Evolutionary conservation across 192 early-diverging fungal species (phyloP), one percentile per base, ranked within the genome.

Genomic region (Coemansia sp.): DNA sequence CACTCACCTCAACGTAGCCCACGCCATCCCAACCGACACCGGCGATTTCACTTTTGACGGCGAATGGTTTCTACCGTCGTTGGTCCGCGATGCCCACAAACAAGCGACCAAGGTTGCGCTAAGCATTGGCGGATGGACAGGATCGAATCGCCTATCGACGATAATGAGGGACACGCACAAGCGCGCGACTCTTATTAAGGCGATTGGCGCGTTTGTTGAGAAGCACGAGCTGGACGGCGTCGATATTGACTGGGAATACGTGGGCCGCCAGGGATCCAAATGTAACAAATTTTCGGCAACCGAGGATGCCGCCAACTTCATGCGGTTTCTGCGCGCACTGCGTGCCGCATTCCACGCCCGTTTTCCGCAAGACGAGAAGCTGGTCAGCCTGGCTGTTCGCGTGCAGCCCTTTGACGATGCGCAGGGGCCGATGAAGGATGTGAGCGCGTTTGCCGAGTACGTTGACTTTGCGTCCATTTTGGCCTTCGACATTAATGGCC

Each of bases 91-190:
- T 1, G 83, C 85, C 11, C 85, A 77, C 41, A 60, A 46, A 12
- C 60, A 53, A 15, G 53, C 72, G 7, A 82, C 76, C 66, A 86
- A 85, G 37, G 67, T 91, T 12, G 57, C 86, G 14, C 43, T 91
- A 12, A 80, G 84, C 7, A 77, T 90, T 21, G 90, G 90, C 53
- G 90, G 90, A 17, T 91, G 90, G 90, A 89, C 85, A 12, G 88
- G 90, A 15, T 88, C 87, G 1, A 83, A 88, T 64, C 72, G 72
- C 12, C 79, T 90, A 53, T 86, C 83, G 10, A 53, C 75, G 1
- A 83, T 90, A 59, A 81, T 81, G 46, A 69, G 76, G n/a, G 72
- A 72, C 22, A 14, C 68, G 7, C 72, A 64, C 17, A 74, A 75
- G 38, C 82, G 88, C 18, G 83, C 79, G 8, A 63, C 68, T 12